Percentiles rank a stretch among this genome's conserved stretches.
Conservation (phyloP, 139 green algal genomes). For the Coccomyxa sp. region DNA sequence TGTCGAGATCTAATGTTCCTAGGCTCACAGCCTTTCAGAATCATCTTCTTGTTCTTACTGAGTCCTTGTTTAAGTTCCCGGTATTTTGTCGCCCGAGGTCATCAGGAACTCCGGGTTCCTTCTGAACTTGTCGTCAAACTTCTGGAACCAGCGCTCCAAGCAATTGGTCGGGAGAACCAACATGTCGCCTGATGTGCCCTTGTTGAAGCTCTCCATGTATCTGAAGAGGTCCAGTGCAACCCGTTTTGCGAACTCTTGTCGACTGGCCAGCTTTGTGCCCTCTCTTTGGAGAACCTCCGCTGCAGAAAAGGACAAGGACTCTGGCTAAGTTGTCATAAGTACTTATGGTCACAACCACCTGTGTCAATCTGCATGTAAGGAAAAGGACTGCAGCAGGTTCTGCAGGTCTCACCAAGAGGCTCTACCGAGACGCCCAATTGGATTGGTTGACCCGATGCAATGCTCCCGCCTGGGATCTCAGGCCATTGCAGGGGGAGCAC, state of each 20-base stretch:
- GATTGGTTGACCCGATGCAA: background rate
- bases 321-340: too few relatives aligned
- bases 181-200: slow-evolving; percentile 23
- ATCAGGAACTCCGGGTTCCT: background rate
- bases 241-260: slow-evolving; percentile 22
- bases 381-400: too few relatives aligned
- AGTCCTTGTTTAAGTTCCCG: background rate
- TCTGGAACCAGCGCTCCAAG: slow-evolving; percentile 33
- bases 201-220: slow-evolving; percentile 32
- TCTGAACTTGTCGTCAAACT: slow-evolving; percentile 25
- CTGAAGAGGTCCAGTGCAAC: slow-evolving; percentile 37
- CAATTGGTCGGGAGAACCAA: slow-evolving; percentile 34
- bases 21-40: too few relatives aligned
- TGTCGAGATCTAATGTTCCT: too few relatives aligned
- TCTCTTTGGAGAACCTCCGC: slow-evolving; percentile 16
- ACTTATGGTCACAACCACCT: too few relatives aligned
- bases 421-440: slow-evolving; percentile 2
- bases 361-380: too few relatives aligned
- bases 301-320: background rate
- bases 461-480: background rate
- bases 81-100: background rate
- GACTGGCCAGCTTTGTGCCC: slow-evolving; percentile 17
- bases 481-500: slow-evolving; percentile 7
- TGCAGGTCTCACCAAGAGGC: background rate
- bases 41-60: too few relatives aligned